Conservation (phyloP, 768 basidiomycete genomes). For the Kwoniella shandongensis region DNA sequence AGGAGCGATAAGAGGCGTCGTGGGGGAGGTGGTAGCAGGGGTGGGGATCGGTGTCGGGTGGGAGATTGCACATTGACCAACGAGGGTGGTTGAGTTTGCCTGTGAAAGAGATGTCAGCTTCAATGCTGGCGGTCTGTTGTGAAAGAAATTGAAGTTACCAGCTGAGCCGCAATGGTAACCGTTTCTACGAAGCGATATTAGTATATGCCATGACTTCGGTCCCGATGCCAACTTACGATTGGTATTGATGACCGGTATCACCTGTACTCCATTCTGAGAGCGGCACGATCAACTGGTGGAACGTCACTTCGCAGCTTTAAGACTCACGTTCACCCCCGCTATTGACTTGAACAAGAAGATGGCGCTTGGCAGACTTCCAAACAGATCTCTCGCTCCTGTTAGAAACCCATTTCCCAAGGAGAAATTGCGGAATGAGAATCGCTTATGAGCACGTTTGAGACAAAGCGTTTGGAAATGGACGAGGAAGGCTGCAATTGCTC, state of each 20-base stretch:
- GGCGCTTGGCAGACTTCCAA: constrained; percentile 87
- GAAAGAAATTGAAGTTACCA: constrained; percentile 57
- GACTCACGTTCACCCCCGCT: constrained; percentile 67
- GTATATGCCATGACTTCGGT: not conserved
- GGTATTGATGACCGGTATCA: constrained; percentile 87
- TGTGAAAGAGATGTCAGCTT: constrained; percentile 12
- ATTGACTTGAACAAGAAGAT: constrained; percentile 92
- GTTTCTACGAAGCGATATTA: constrained; percentile 55
- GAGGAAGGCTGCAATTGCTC: constrained; percentile 78
- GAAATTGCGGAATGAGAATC: constrained; percentile 89
- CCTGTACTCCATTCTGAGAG: constrained; percentile 61
- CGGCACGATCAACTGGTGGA: constrained; percentile 13
- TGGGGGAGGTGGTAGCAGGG: not conserved
- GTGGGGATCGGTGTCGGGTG: constrained; percentile 63
- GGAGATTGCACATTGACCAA: constrained; percentile 92
- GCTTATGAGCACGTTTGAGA: constrained; percentile 85
- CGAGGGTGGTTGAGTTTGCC: constrained; percentile 71
- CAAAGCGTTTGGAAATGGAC: constrained; percentile 89
- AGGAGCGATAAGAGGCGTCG: constrained; percentile 3
- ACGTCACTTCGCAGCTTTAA: not conserved
- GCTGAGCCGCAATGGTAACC: constrained; percentile 89
- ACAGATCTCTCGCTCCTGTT: constrained; percentile 82
- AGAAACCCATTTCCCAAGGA: constrained; percentile 84
- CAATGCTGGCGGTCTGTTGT: not conserved
- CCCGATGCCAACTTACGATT: constrained; percentile 60